Evolutionary conservation across 106 monocot species (phyloP).

Genomic region (Phalaenopsis equestris): DNA sequence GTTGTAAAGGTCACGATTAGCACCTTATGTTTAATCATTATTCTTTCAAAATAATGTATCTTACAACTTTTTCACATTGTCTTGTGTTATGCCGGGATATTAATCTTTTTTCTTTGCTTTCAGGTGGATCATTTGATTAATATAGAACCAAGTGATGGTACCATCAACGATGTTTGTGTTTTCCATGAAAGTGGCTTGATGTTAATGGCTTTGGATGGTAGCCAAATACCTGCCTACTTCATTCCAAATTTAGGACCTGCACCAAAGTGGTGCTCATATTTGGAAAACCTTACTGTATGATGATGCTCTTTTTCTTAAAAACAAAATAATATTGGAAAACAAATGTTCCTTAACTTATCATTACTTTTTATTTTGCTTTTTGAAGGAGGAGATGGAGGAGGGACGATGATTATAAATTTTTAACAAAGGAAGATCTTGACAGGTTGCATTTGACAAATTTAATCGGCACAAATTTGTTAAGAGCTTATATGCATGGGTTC

Average conservation of each 20-base stretch:
- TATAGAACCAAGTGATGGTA: slow-evolving; percentile 66
- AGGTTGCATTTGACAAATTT: slow-evolving; percentile 60
- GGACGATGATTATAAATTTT: slow-evolving; percentile 76
- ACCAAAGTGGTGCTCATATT: slow-evolving; percentile 84
- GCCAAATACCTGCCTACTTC: slow-evolving; percentile 84
- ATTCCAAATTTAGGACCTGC: slow-evolving; percentile 88
- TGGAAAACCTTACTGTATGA: slow-evolving; percentile 74
- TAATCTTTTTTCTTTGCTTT: slow-evolving; percentile 13
- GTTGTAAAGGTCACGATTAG: not conserved
- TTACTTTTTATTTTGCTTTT: slow-evolving; percentile 3
- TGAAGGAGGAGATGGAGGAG: slow-evolving; percentile 95
- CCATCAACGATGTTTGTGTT: slow-evolving; percentile 78
- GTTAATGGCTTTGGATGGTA: slow-evolving; percentile 68
- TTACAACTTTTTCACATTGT: not conserved
- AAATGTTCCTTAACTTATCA: not conserved
- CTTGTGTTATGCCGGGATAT: not conserved
- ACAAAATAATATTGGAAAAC: not conserved
- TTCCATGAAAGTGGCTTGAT: slow-evolving; percentile 81
- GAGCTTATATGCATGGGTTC: slow-evolving; percentile 83
- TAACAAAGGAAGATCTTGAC: slow-evolving; percentile 88
- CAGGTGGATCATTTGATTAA: slow-evolving; percentile 85
- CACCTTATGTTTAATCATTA: not conserved
- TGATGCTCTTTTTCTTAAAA: not conserved
- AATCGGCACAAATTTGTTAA: slow-evolving; percentile 54
- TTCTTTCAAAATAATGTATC: not conserved